phyloP scores from a whole-genome alignment of 768 basidiomycete species.

The Suillus subluteus region DNA sequence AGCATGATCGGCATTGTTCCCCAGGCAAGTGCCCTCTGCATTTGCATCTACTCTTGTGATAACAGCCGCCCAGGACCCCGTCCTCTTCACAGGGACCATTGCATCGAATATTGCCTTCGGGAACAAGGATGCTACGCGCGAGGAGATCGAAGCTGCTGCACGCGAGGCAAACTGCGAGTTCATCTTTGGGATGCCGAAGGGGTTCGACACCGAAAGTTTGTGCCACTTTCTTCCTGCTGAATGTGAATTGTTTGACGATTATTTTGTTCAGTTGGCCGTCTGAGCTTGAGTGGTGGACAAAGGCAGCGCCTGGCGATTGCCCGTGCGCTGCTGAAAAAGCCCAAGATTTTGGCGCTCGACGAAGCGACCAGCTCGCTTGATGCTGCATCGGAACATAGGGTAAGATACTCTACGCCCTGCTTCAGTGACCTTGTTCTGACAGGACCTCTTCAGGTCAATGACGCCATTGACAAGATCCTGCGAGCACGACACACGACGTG shows the following conservation, averaged over 20 bases:
- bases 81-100: constrained; percentile 90
- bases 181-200: constrained; percentile 91
- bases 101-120: constrained; percentile 96
- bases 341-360: constrained; percentile 84
- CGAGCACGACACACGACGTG: constrained; percentile 81
- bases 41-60: background rate
- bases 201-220: constrained; percentile 92
- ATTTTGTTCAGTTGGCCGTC: constrained; percentile 34
- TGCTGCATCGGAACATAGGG: constrained; percentile 84
- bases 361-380: constrained; percentile 91
- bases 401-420: constrained; percentile 29
- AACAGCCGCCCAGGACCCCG: constrained; percentile 58
- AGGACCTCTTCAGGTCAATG: constrained; percentile 62
- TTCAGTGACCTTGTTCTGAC: constrained; percentile 1
- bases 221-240: constrained; percentile 11
- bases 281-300: constrained; percentile 62
- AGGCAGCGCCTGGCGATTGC: constrained; percentile 83
- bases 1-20: constrained; percentile 91
- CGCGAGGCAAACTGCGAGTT: constrained; percentile 95
- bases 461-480: constrained; percentile 89
- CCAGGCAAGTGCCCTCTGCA: constrained; percentile 47
- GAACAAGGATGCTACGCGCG: constrained; percentile 69
- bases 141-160: constrained; percentile 87
- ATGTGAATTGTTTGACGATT: constrained; percentile 34
- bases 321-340: constrained; percentile 86